These are phyloP conservation scores for Luffa acutangula DNA, from an alignment of 306 rosid species.

Conservation along the genomic window DNA sequence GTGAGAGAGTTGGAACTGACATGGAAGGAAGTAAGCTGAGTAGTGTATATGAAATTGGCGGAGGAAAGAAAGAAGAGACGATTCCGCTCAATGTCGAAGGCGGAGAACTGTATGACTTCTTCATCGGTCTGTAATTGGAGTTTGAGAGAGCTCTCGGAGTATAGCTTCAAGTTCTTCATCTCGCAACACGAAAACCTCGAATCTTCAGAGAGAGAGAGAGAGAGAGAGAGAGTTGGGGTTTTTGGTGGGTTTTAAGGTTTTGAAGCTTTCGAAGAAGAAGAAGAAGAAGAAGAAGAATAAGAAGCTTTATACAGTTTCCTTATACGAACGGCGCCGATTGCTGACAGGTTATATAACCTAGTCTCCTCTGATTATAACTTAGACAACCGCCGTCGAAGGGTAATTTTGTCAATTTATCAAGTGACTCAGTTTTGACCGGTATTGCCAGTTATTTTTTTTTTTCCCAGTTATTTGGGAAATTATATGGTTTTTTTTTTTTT, in stretches of 20 bases:
- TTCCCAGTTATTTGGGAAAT: no score
- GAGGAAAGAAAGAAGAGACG: constrained; percentile 85
- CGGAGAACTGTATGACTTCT: constrained; percentile 46
- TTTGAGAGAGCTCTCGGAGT: constrained; percentile 38
- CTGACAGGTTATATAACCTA: background rate
- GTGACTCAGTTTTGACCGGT: background rate
- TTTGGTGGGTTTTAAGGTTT: constrained; percentile 3
- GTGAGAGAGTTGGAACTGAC: constrained; percentile 15
- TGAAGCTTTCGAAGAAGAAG: background rate
- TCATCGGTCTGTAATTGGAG: constrained; percentile 37
- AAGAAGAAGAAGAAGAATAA: no score
- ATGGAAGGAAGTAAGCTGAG: constrained; percentile 63
- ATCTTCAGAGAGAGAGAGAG: background rate
- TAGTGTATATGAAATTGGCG: constrained; percentile 47
- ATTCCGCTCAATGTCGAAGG: constrained; percentile 76
- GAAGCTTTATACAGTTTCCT: background rate
- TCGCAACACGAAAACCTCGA: background rate
- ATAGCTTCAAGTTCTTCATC: constrained; percentile 77
- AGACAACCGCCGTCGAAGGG: no score
- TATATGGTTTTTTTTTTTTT: no score
- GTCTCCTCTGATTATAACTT: background rate
- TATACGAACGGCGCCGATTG: background rate
- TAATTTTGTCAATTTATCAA: background rate
- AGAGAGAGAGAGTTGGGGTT: background rate
- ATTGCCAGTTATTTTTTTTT: background rate